Evolutionary conservation across 1,284 basidiomycete species (phyloP), one percentile per base, ranked within the genome.

Genomic region (Vanrija humicola): DNA sequence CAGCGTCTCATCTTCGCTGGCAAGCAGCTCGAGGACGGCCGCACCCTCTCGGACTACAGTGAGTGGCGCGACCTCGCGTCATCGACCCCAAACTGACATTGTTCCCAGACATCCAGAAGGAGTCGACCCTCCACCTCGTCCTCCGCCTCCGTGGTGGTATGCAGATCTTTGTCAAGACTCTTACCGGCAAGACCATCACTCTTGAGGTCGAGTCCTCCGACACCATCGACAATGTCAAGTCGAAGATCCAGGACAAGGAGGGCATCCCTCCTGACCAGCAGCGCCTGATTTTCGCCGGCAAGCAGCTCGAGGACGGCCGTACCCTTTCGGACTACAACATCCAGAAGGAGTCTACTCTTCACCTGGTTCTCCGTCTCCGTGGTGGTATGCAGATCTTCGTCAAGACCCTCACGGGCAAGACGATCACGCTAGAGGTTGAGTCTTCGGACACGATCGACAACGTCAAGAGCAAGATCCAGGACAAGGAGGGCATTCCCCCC

Each of bases 341-440:
- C 71, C 95, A 92, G 81, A 92, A 92, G 82, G 90, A 92, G 81
- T 89, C 87, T 25, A 98, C 95, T 52, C 88, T 98, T 59, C 94
- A 98, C 79, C 80, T 98, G 63, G 95, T 98, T 59, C 86, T 98
- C 57, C 86, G 90, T 77, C 82, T 87, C 44, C 82, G 85, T 82
- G 69, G 89, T 76, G 89, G 89, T 70, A 93, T 91, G 84, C 58
- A 59, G 53, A 61, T 54, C 47, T 55, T 98, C 82, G 98, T 98
- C 69, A 95, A 98, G 82, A 95, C 95, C 62, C 96, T 98, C 65
- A 97, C 94, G 82, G 94, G 95, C 77, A 98, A 97, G 83, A 96
- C 92, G 65, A 95, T 96, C 82, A 95, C 95, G 65, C 82, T 98
- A 73, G 97, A 97, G 81, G 91, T 93, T 50, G 91, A 95, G 80